Conservation (phyloP, 2,329 filamentous ascomycete species). For the Eutypella sp. region DNA sequence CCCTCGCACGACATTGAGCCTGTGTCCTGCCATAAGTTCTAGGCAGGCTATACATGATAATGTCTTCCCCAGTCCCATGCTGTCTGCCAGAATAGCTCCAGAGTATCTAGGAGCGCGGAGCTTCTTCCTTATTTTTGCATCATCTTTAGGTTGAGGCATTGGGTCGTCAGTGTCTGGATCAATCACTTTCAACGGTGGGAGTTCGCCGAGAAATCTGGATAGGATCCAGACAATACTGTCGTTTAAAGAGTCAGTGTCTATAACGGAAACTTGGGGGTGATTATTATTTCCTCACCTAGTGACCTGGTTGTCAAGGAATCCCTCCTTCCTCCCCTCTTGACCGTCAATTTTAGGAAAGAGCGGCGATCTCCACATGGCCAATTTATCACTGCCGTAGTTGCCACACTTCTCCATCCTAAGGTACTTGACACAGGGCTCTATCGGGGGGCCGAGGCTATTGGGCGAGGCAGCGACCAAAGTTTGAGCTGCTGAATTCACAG, state of each 20-base stretch:
- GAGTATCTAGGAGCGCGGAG: constrained; percentile 18
- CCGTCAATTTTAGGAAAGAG: constrained; percentile 16
- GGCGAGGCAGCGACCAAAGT: constrained; percentile 19
- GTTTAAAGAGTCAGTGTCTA: too few species aligned
- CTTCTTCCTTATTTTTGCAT: constrained; percentile 9
- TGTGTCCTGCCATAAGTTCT: constrained; percentile 15
- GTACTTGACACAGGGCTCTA: constrained; percentile 17
- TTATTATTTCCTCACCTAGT: too few species aligned
- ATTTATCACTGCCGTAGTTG: constrained; percentile 16
- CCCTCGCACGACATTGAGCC: constrained; percentile 8
- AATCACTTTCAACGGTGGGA: constrained; percentile 13
- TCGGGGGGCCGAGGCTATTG: constrained; percentile 21
- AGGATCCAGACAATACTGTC: constrained; percentile 26
- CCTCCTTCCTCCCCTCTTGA: constrained; percentile 12
- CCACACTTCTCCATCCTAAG: constrained; percentile 19
- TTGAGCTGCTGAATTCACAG: constrained; percentile 15
- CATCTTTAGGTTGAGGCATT: not conserved
- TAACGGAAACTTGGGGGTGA: too few species aligned
- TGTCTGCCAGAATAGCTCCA: constrained; percentile 24
- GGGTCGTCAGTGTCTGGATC: not conserved
- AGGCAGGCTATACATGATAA: constrained; percentile 17
- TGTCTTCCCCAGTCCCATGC: constrained; percentile 26
- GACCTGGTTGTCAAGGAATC: constrained; percentile 21
- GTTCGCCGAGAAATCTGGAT: constrained; percentile 19
- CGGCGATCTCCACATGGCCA: constrained; percentile 18